Conservation (phyloP, 345 rosid species). For the Trapa incisa region DNA sequence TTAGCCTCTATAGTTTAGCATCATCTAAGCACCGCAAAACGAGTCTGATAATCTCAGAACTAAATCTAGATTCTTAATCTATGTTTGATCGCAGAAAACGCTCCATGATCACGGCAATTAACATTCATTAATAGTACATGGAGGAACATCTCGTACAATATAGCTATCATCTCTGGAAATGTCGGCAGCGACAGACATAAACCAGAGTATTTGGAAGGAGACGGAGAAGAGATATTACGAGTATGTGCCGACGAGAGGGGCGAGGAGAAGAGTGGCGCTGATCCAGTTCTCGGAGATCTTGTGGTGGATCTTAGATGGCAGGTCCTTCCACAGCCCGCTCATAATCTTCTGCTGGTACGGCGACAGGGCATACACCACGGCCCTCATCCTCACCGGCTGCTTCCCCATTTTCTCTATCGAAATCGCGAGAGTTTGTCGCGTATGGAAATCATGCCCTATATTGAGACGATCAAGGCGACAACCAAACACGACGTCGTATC, state of each 20-base stretch:
- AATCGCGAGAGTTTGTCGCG: not conserved
- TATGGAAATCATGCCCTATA: not conserved
- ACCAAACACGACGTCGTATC: not conserved
- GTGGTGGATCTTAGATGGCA: constrained; percentile 63
- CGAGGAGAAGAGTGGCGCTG: constrained; percentile 52
- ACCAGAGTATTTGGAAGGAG: not conserved
- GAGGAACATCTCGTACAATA: too few relatives aligned
- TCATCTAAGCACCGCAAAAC: not conserved
- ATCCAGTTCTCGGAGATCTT: constrained; percentile 83
- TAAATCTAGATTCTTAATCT: too few relatives aligned
- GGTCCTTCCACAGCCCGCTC: constrained; percentile 64
- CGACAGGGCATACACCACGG: constrained; percentile 67
- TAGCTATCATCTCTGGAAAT: too few relatives aligned
- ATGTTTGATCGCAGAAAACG: too few relatives aligned
- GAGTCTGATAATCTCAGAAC: not conserved
- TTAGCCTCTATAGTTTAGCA: not conserved
- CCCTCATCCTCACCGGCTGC: constrained; percentile 71
- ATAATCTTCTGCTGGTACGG: constrained; percentile 77
- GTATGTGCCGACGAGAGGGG: constrained; percentile 54
- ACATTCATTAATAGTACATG: too few relatives aligned
- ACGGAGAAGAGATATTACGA: constrained; percentile 19
- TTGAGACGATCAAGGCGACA: not conserved
- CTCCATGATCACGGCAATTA: too few relatives aligned
- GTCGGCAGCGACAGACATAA: too few relatives aligned
- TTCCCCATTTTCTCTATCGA: constrained; percentile 37